Evolutionary conservation across 2,329 filamentous ascomycete species (phyloP).

Genomic region (Rhynchosporium graminicola): DNA sequence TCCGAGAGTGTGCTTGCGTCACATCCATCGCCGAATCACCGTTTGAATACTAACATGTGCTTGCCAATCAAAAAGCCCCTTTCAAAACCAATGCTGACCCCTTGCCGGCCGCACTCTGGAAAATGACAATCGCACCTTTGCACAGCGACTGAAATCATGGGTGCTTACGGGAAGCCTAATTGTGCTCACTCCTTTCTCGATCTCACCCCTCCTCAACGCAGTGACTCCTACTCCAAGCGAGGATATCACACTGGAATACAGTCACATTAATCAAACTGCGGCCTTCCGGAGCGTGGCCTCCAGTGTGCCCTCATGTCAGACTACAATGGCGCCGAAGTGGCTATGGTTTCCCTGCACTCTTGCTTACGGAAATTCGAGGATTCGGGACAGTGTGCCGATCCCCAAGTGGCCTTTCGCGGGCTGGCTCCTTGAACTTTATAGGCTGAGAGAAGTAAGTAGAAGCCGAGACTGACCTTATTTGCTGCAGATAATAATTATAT

Average conservation of each 20-base stretch:
- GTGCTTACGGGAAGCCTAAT: neutral
- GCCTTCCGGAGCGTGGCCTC: too few relatives aligned
- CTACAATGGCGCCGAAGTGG: neutral
- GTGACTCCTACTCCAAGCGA: neutral
- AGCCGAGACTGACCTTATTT: too few relatives aligned
- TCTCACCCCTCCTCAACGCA: neutral
- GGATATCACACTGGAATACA: conserved; percentile 1
- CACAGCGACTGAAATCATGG: too few relatives aligned
- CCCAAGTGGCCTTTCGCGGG: neutral
- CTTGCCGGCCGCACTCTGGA: too few relatives aligned
- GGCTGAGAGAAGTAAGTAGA: neutral
- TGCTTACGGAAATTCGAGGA: neutral
- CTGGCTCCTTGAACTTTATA: neutral
- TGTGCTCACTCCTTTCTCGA: neutral
- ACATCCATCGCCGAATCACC: too few relatives aligned
- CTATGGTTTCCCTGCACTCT: neutral
- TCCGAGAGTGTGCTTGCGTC: too few relatives aligned
- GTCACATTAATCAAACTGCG: neutral
- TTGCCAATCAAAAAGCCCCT: too few relatives aligned
- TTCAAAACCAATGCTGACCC: too few relatives aligned
- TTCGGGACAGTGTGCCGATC: neutral
- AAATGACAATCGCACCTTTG: too few relatives aligned
- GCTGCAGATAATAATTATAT: too few relatives aligned
- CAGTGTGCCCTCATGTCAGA: too few relatives aligned
- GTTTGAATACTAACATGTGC: too few relatives aligned